Evolutionary conservation across 306 rosid species (phyloP), one percentile per base, ranked within the genome.

Genomic region (Pyrus communis): DNA sequence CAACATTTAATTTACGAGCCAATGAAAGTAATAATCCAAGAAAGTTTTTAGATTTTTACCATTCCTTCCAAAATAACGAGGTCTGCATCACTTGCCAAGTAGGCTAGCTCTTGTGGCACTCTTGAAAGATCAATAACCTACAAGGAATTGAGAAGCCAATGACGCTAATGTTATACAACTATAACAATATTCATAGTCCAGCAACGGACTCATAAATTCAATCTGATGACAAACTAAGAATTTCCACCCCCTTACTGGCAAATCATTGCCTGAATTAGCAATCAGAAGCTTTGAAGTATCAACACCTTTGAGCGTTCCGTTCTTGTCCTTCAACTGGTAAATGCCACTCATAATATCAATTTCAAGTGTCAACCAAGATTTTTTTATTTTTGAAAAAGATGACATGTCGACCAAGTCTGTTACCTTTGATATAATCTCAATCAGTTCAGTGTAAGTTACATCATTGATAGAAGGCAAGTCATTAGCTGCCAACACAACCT

Each of bases 401-500:
- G 55, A 49, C 18, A 17, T 49, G 38, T 71, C 57, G 85, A 80
- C 80, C 75, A 79, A 69, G 57, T 79, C 38, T 38, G 31, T 78
- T 78, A 90, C 99, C 97, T 88, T 88, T 9, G 93, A 66, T 79
- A 95, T 80, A 59, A 95, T 92, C 80, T 89, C 96, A 81, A 95
- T 77, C 82, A 95, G 84, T 83, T 95, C 97, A 46, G 83, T 49
- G 82, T 89, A 88, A 75, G 97, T 92, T 59, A 95, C 84, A 31
- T 95, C 97, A 25, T 95, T 95, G 84, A 95, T 92, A 58, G 99
- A 90, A 75, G 99, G 99, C 78, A 95, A 88, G 79, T 95, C 97
- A 78, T 95, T 95, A 77, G 99, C 97, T 18, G 99, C 97, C 84
- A 95, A 85, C 81, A 95, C 91, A 71, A 95, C 99, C 99, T 95